phyloP scores from a whole-genome alignment of 2,329 filamentous ascomycete species.

The Penicillium verrucosum region DNA sequence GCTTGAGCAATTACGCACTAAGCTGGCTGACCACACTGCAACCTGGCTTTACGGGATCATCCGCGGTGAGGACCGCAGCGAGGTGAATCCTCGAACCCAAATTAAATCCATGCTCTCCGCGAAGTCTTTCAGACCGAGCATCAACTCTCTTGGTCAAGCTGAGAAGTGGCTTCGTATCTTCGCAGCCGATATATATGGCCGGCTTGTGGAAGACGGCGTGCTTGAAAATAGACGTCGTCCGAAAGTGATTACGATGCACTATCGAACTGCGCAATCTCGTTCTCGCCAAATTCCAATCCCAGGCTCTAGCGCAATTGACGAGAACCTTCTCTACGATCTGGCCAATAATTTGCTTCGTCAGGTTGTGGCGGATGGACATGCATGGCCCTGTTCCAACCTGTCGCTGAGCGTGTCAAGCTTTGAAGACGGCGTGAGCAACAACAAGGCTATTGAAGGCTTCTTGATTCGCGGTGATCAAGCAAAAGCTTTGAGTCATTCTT shows the following conservation, averaged over 20 bases:
- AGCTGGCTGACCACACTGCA: conserved; percentile 79
- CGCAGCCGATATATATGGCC: conserved; percentile 81
- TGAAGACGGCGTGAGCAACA: conserved; percentile 79
- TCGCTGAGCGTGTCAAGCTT: conserved; percentile 88
- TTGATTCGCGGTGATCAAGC: conserved; percentile 66
- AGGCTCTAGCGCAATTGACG: conserved; percentile 68
- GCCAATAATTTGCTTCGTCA: conserved; percentile 74
- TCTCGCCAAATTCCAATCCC: conserved; percentile 77
- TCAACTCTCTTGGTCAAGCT: conserved; percentile 74
- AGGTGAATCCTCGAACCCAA: conserved; percentile 85
- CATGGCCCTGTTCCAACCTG: conserved; percentile 90
- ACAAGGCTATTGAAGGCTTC: conserved; percentile 81
- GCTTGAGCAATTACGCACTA: conserved; percentile 71
- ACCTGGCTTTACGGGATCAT: conserved; percentile 81
- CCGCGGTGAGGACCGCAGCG: conserved; percentile 78
- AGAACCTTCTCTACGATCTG: conserved; percentile 68
- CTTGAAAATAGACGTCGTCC: conserved; percentile 83
- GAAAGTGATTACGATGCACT: conserved; percentile 79
- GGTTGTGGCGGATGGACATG: conserved; percentile 70
- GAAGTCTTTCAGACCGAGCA: conserved; percentile 86
- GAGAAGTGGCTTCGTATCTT: conserved; percentile 87
- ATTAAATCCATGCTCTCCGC: conserved; percentile 98
- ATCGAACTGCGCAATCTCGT: conserved; percentile 69
- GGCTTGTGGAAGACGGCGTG: conserved; percentile 86
- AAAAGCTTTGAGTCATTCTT: conserved; percentile 41